Evolutionary conservation across 2,329 filamentous ascomycete species (phyloP), one percentile per base, ranked within the genome.

Genomic region (Pseudohalonectria lignicola): DNA sequence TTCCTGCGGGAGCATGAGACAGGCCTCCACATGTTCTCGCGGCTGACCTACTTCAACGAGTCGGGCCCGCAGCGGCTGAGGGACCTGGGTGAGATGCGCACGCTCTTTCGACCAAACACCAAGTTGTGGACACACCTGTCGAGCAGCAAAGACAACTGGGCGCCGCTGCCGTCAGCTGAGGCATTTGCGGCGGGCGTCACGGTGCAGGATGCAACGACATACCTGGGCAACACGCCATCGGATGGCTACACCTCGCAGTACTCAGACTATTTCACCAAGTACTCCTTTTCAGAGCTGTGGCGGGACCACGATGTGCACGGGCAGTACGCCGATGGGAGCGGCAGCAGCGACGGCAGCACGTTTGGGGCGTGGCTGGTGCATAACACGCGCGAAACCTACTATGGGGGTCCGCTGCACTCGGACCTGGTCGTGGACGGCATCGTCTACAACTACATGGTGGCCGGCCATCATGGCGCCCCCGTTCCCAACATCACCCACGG

Each of bases 131-230:
- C 76, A 1, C 67, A 81, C 51, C 55, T 81, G 2, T 55, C 67
- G 13, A 75, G 73, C 2, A 76, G 74, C 45, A 62, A 67, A 15
- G 53, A 66, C 11, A 64, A 73, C 36, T 71, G 66, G 37, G 71
- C 71, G 1, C 74, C 74, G 4, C 49, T 65, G 30, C 71, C 73
- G 0, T 60, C 60, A n/a, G 55, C 56, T 10, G 59, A 64, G 1
- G 62, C 62, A 2, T 57, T 59, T 12, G 49, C 55, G 0, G 57
- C 60, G 3, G 53, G 68, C 34, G 52, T 69, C 7, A 63, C 64
- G 2, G 75, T 80, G 4, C 76, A 80, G 50, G 76, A 81, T 53
- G 74, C 76, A 4, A 78, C 76, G 0, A 79, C 73, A 72, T 70
- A 73, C 33, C 51, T 79, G 12, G 68, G 69, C 19, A 70, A 70